Conservation (phyloP, 371 early-diverging fungal genomes). For the Syncephalastrum monosporum region DNA sequence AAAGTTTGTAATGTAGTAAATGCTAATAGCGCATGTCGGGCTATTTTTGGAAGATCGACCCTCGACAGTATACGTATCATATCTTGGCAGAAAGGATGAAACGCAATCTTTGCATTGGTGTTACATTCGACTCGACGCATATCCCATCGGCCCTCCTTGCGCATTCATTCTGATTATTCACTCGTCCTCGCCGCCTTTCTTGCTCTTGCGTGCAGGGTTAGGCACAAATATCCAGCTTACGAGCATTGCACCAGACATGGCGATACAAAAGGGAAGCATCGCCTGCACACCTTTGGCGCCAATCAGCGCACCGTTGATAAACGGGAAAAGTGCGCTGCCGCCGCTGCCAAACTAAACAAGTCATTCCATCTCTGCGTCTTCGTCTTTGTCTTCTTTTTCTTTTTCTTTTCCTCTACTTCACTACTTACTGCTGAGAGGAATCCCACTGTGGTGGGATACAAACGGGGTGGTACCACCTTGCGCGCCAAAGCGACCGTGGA, state of each 20-base stretch:
- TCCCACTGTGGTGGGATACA: constrained; percentile 20
- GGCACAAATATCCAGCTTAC: constrained; percentile 22
- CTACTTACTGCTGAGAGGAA: constrained; percentile 18
- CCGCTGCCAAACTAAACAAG: constrained; percentile 18
- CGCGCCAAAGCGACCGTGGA: constrained; percentile 21
- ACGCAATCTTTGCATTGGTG: no score
- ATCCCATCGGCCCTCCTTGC: no score
- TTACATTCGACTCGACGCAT: no score
- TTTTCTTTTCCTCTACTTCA: background rate
- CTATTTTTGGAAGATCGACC: no score
- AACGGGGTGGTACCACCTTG: constrained; percentile 14
- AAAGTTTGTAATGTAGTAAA: background rate
- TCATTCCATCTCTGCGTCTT: background rate
- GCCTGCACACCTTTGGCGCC: constrained; percentile 13
- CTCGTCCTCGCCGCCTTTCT: background rate
- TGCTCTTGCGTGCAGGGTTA: constrained; percentile 6
- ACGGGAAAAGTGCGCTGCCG: constrained; percentile 30
- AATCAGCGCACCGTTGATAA: constrained; percentile 20
- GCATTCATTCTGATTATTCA: no score
- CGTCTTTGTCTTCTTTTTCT: no score
- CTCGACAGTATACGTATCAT: no score
- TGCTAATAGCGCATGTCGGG: no score
- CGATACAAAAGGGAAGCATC: constrained; percentile 28
- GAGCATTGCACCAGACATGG: constrained; percentile 17
- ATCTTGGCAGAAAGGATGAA: no score